A percentile compares a stretch with the other conserved stretches of the same genome.
Conservation (phyloP, 2,329 filamentous ascomycete genomes). For the Microsporum ferrugineum region DNA sequence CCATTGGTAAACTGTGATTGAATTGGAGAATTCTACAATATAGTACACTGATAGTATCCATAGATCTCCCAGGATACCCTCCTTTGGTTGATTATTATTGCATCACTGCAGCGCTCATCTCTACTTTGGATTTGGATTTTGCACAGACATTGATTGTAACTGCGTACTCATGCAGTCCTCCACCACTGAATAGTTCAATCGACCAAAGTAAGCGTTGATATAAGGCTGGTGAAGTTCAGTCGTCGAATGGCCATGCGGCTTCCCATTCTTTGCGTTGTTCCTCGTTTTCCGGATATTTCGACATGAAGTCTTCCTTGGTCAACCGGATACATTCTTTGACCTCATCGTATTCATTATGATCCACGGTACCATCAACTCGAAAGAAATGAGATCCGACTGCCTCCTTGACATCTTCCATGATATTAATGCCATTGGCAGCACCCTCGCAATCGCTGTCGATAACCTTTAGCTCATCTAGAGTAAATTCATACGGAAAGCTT, state of each 20-base stretch:
- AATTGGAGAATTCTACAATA: too few species aligned
- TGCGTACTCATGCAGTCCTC: too few species aligned
- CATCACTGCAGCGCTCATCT: too few species aligned
- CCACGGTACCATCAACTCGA: constrained; percentile 7
- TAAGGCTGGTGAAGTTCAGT: neutral
- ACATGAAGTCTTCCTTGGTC: constrained; percentile 5
- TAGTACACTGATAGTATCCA: too few species aligned
- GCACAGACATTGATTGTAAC: too few species aligned
- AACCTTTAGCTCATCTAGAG: neutral
- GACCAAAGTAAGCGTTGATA: too few species aligned
- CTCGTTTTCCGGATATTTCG: neutral
- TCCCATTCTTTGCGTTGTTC: constrained; percentile 4
- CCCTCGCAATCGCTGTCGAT: constrained; percentile 6
- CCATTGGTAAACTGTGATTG: too few species aligned
- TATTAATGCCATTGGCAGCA: neutral
- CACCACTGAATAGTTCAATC: too few species aligned
- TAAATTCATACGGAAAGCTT: constrained; percentile 6
- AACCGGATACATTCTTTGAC: neutral
- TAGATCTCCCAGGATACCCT: too few species aligned
- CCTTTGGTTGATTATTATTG: too few species aligned
- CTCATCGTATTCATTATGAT: constrained; percentile 9
- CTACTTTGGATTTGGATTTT: too few species aligned
- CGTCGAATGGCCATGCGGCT: constrained; percentile 9
- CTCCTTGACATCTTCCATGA: constrained; percentile 3
- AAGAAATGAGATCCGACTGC: constrained; percentile 4